Percentiles rank a stretch among this genome's conserved stretches.
phyloP scores from a whole-genome alignment of 805 yeast genomes.

The Candida vaughaniae region DNA sequence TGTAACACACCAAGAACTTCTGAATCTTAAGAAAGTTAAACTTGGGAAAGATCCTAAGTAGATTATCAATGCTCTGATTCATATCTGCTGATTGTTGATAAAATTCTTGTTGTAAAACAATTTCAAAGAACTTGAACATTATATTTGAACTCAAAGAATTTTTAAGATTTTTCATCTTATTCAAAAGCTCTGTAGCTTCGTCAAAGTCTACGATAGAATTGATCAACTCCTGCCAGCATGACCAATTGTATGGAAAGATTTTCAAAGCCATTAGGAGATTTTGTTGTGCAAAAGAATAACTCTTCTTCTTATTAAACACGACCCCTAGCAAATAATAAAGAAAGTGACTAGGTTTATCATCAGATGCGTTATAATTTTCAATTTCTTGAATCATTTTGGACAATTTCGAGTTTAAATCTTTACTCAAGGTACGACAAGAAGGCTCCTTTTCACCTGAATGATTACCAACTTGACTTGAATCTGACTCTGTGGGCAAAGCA shows the following conservation, averaged over 20 bases:
- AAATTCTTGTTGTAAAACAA: slow-evolving; percentile 73
- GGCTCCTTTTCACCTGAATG: slow-evolving; percentile 1
- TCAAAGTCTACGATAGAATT: slow-evolving; percentile 60
- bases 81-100: slow-evolving; percentile 52
- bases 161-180: slow-evolving; percentile 36
- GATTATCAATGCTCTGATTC: slow-evolving; percentile 41
- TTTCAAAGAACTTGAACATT: slow-evolving; percentile 56
- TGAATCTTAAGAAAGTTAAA: slow-evolving; percentile 77
- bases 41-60: slow-evolving; percentile 62
- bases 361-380: slow-evolving; percentile 20
- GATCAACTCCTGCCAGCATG: slow-evolving; percentile 83
- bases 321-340: slow-evolving; percentile 73
- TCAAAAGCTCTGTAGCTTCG: slow-evolving; percentile 48
- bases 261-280: slow-evolving; percentile 60
- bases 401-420: slow-evolving; percentile 28
- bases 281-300: slow-evolving; percentile 58
- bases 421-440: slow-evolving; percentile 1
- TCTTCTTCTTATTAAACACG: slow-evolving; percentile 60
- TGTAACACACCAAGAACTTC: slow-evolving; percentile 77
- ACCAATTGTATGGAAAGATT: slow-evolving; percentile 85
- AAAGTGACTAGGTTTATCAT: slow-evolving; percentile 49
- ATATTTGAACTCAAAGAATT: slow-evolving; percentile 27
- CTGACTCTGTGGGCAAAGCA: slow-evolving; percentile 19
- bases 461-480: slow-evolving; percentile 4
- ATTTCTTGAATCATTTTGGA: slow-evolving; percentile 40